A percentile compares a stretch with the other conserved stretches of the same genome.
phyloP scores from a whole-genome alignment of 2,329 filamentous ascomycete genomes.

The Penicillium sp. region DNA sequence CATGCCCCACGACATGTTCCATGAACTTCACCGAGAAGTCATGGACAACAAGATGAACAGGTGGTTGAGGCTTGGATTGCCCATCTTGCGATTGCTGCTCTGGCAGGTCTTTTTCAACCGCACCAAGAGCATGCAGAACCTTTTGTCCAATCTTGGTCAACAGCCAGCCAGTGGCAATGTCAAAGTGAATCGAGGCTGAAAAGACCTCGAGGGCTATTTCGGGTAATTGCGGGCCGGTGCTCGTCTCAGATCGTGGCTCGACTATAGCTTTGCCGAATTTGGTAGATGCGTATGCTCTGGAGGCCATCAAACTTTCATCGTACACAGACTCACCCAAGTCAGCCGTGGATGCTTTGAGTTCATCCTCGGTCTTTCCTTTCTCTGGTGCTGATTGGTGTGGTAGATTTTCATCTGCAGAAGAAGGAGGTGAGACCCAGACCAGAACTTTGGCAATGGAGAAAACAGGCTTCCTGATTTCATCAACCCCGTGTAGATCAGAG shows the following conservation, averaged over 20 bases:
- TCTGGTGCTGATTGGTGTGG: slow-evolving; percentile 11
- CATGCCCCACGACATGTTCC: slow-evolving; percentile 35
- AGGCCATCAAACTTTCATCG: slow-evolving; percentile 28
- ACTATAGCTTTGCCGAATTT: slow-evolving; percentile 16
- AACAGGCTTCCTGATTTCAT: slow-evolving; percentile 37
- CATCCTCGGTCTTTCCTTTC: slow-evolving; percentile 14
- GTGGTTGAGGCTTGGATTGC: slow-evolving; percentile 9
- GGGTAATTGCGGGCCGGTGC: slow-evolving; percentile 3
- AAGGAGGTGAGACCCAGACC: slow-evolving; percentile 38
- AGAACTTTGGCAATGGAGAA: slow-evolving; percentile 36
- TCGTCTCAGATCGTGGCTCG: slow-evolving; percentile 3
- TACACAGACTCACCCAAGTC: slow-evolving; percentile 22
- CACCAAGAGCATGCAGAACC: slow-evolving; percentile 23
- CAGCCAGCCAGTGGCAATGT: slow-evolving; percentile 46
- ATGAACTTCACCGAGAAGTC: slow-evolving; percentile 39
- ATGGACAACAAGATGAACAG: slow-evolving; percentile 29
- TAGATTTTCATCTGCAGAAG: slow-evolving; percentile 9
- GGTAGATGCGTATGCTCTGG: slow-evolving; percentile 23
- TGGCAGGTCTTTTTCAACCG: slow-evolving; percentile 8
- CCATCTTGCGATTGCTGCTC: slow-evolving; percentile 8
- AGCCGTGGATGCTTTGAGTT: slow-evolving; percentile 23
- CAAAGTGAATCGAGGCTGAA: slow-evolving; percentile 35
- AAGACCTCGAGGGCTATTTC: slow-evolving; percentile 35
- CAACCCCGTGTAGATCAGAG: slow-evolving; percentile 20
- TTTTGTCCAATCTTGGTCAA: slow-evolving; percentile 39